Percentiles rank a stretch among this genome's conserved stretches.
Evolutionary conservation across 257 asterid species (phyloP).

Genomic region (Fraxinus cuspidata): DNA sequence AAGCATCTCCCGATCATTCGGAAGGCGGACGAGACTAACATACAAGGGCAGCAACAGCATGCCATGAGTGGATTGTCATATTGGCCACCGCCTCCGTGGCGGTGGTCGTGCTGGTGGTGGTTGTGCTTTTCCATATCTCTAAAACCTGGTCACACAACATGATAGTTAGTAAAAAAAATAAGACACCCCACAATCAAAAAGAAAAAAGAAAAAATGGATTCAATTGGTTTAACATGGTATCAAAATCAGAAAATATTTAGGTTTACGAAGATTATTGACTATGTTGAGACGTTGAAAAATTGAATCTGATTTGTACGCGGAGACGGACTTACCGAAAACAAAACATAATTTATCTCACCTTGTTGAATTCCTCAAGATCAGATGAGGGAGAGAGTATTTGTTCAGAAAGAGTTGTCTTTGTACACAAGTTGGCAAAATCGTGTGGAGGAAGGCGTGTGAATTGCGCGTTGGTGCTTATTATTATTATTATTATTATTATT

Average conservation of each 20-base stretch:
- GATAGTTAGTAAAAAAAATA: background rate
- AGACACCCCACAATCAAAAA: background rate
- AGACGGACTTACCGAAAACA: too few species aligned
- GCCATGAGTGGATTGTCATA: slow-evolving; percentile 33
- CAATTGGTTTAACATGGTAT: too few species aligned
- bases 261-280: too few species aligned
- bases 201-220: background rate
- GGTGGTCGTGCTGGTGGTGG: slow-evolving; percentile 30
- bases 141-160: slow-evolving; percentile 1
- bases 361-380: slow-evolving; percentile 19
- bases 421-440: background rate
- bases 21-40: slow-evolving; percentile 32
- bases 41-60: slow-evolving; percentile 50
- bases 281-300: too few species aligned
- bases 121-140: slow-evolving; percentile 33
- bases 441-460: background rate
- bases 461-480: too few species aligned
- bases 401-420: background rate
- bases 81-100: slow-evolving; percentile 19
- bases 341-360: slow-evolving; percentile 6
- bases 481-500: too few species aligned
- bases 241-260: too few species aligned
- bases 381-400: background rate
- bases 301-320: too few species aligned
- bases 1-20: slow-evolving; percentile 44